phyloP scores from a whole-genome alignment of 2,329 filamentous ascomycete genomes.

The Diplodia mutila region DNA sequence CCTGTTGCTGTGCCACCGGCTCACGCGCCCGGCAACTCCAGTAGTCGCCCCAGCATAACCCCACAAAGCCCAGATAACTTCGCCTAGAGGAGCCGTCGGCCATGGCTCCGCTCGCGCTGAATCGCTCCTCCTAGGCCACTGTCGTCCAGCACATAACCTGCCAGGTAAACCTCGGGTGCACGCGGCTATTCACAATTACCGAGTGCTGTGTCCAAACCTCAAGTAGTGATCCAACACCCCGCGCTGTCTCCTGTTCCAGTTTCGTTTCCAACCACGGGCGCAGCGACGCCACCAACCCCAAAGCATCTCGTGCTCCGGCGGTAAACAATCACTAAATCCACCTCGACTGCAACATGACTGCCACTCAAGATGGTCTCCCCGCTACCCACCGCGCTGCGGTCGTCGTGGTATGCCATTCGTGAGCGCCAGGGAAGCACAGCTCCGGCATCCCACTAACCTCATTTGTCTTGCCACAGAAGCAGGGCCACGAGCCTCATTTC shows the following conservation, averaged over 20 bases:
- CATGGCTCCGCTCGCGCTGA: background rate
- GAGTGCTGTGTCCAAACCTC: background rate
- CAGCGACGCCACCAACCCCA: slow-evolving; percentile 1
- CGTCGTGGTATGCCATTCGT: slow-evolving; percentile 5
- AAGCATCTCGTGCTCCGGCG: background rate
- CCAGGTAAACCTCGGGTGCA: slow-evolving; percentile 4
- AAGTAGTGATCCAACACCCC: background rate
- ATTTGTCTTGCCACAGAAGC: background rate
- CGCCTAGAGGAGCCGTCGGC: background rate
- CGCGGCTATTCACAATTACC: slow-evolving; percentile 2
- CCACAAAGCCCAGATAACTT: background rate
- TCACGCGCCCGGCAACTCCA: slow-evolving; percentile 9
- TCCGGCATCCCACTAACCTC: background rate
- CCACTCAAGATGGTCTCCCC: background rate
- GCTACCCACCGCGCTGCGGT: slow-evolving; percentile 22
- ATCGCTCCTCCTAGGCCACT: background rate
- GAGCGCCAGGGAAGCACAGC: background rate
- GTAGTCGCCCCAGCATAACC: background rate
- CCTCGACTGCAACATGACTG: background rate
- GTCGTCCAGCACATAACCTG: background rate
- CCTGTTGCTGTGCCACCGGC: slow-evolving; percentile 5
- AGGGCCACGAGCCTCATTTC: slow-evolving; percentile 55
- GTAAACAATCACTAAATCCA: background rate
- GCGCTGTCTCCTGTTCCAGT: background rate
- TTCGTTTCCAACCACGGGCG: slow-evolving; percentile 9